Evolutionary conservation across 352 stramenopile genomes (phyloP).

Genomic region (Globisporangium sylvaticum): DNA sequence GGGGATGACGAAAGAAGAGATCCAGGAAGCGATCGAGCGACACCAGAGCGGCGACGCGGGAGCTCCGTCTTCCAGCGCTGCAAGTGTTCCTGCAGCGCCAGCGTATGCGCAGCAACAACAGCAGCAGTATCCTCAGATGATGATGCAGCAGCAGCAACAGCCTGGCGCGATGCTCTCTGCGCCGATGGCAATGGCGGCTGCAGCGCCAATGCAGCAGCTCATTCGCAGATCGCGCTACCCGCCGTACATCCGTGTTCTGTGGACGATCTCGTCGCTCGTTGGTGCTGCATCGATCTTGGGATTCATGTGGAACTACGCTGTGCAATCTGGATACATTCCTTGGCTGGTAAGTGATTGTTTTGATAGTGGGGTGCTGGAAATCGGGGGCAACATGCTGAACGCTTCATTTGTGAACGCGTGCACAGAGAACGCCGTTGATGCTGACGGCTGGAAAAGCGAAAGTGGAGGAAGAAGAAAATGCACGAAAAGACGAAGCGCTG

Average conservation of each 20-base stretch:
- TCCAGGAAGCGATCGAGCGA: constrained; percentile 72
- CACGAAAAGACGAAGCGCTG: constrained; percentile 48
- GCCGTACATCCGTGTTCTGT: constrained; percentile 57
- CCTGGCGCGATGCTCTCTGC: constrained; percentile 20
- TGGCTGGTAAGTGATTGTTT: constrained; percentile 45
- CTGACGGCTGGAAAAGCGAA: constrained; percentile 41
- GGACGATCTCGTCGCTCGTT: constrained; percentile 67
- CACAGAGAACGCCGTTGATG: constrained; percentile 35
- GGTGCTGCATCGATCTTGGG: constrained; percentile 64
- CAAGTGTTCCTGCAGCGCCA: not conserved
- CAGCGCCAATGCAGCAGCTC: constrained; percentile 45
- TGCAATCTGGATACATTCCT: constrained; percentile 61
- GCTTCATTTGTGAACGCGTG: not conserved
- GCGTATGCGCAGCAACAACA: constrained; percentile 15
- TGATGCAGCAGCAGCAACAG: constrained; percentile 11
- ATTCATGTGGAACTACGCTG: constrained; percentile 74
- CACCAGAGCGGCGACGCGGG: constrained; percentile 30
- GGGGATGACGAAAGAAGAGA: constrained; percentile 77
- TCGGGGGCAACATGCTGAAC: too few relatives aligned
- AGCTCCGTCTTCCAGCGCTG: not conserved
- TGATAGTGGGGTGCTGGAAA: too few relatives aligned
- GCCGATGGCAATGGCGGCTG: constrained; percentile 46
- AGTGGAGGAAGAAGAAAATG: constrained; percentile 48
- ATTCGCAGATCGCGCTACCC: constrained; percentile 35
- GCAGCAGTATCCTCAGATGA: constrained; percentile 2